Evolutionary conservation across 139 green algal genomes (phyloP).

Genomic region (Haematococcus sp.): DNA sequence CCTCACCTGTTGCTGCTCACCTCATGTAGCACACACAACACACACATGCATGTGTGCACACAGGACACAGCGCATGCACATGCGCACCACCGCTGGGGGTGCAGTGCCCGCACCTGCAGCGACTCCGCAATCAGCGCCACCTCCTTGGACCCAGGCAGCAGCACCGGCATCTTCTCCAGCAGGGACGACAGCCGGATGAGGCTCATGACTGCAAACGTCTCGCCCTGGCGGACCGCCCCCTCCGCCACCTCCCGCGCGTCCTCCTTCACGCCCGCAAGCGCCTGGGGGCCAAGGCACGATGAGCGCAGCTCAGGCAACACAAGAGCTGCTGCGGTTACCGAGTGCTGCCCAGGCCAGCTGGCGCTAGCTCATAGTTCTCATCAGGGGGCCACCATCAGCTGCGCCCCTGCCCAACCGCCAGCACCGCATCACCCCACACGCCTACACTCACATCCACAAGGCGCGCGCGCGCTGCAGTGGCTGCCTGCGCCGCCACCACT

Average conservation of each 20-base stretch:
- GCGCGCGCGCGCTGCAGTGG: conserved; percentile 18
- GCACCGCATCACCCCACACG: too few species aligned
- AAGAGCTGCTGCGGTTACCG: too few species aligned
- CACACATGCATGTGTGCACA: too few species aligned
- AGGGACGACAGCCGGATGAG: conserved; percentile 29
- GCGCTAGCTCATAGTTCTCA: too few species aligned
- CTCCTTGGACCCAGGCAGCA: conserved; percentile 14
- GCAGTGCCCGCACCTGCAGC: conserved; percentile 22
- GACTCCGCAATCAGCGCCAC: conserved; percentile 34
- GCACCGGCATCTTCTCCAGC: conserved; percentile 30
- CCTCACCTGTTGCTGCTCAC: too few species aligned
- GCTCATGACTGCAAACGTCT: conserved; percentile 6
- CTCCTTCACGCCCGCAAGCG: conserved; percentile 19
- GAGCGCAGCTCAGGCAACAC: neutral
- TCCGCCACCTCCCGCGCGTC: neutral
- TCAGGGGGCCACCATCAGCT: too few species aligned
- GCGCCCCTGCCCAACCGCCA: too few species aligned
- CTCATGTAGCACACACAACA: too few species aligned
- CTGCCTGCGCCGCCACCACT: conserved; percentile 17
- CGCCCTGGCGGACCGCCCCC: conserved; percentile 2
- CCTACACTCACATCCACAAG: conserved; percentile 41
- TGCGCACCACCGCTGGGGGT: too few species aligned
- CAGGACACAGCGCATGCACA: too few species aligned
- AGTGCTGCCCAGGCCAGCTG: too few species aligned
- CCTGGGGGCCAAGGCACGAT: conserved; percentile 9